These are phyloP conservation scores for Penicillium sp. DNA, from an alignment of 2,329 filamentous ascomycete genomes.

Conservation along the genomic window DNA sequence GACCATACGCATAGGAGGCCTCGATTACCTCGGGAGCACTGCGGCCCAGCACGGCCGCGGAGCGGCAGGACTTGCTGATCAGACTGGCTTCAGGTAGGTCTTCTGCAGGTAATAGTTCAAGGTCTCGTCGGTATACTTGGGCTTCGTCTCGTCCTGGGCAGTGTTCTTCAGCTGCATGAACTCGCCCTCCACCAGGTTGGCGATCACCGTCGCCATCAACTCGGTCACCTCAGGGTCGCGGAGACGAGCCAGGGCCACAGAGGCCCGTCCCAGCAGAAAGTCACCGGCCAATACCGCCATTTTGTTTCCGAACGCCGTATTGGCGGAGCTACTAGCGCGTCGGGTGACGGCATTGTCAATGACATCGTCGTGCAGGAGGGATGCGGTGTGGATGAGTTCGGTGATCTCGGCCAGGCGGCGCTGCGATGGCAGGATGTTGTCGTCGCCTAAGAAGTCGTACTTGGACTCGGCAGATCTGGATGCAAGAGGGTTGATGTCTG, in stretches of 20 bases:
- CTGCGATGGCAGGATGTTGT: constrained; percentile 79
- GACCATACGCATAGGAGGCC: constrained; percentile 84
- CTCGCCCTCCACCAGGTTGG: constrained; percentile 95
- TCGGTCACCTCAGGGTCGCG: constrained; percentile 93
- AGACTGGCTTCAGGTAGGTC: constrained; percentile 94
- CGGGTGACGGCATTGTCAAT: constrained; percentile 88
- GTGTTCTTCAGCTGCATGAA: constrained; percentile 99
- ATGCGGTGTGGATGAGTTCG: constrained; percentile 94
- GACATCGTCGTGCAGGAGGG: constrained; percentile 94
- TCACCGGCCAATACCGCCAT: constrained; percentile 98
- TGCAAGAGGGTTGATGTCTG: constrained; percentile 56
- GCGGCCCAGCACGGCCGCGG: constrained; percentile 78
- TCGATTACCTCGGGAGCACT: constrained; percentile 75
- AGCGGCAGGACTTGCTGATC: constrained; percentile 93
- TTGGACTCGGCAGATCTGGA: constrained; percentile 37
- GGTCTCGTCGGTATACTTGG: constrained; percentile 80
- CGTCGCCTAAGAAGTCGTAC: constrained; percentile 44
- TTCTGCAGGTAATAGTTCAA: constrained; percentile 94
- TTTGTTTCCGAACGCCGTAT: constrained; percentile 95
- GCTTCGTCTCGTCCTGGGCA: constrained; percentile 75
- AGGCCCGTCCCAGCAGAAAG: constrained; percentile 87
- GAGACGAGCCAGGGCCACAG: constrained; percentile 83
- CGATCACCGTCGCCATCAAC: constrained; percentile 90
- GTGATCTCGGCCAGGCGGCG: constrained; percentile 91
- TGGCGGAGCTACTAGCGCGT: constrained; percentile 79